These are phyloP conservation scores for Cucurbita argyrosperma DNA, from an alignment of 306 rosid species.

Conservation along the genomic window DNA sequence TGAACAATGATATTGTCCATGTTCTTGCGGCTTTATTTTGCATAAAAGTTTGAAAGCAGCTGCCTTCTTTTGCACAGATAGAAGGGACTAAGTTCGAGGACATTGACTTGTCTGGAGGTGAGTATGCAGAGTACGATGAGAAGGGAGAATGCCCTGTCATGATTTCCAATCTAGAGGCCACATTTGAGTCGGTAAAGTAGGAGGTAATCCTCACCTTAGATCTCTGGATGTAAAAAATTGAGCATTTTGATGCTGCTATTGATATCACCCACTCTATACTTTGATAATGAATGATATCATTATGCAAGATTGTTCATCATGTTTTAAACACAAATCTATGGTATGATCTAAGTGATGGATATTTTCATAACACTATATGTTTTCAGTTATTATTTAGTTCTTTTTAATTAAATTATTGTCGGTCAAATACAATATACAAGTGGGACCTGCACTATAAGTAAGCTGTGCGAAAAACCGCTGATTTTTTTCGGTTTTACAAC, in stretches of 20 bases:
- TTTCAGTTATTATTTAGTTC: too few relatives aligned
- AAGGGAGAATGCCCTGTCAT: slow-evolving; percentile 81
- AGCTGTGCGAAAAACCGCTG: too few relatives aligned
- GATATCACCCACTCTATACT: neutral
- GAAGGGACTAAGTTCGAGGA: slow-evolving; percentile 60
- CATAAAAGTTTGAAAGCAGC: neutral
- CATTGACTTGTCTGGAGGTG: slow-evolving; percentile 61
- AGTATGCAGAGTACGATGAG: slow-evolving; percentile 73
- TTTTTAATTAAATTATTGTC: too few relatives aligned
- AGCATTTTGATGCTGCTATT: neutral
- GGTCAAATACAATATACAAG: too few relatives aligned
- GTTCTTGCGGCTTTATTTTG: neutral
- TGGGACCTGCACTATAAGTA: too few relatives aligned
- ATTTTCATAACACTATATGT: too few relatives aligned
- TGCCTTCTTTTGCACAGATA: slow-evolving; percentile 25
- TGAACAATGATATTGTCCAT: neutral
- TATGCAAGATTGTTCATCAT: too few relatives aligned
- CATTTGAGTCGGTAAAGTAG: slow-evolving; percentile 54
- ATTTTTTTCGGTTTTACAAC: too few relatives aligned
- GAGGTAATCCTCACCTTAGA: neutral
- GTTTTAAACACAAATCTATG: too few relatives aligned
- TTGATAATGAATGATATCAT: neutral
- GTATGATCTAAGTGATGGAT: too few relatives aligned
- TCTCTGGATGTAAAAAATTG: slow-evolving; percentile 13
- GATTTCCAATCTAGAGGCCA: slow-evolving; percentile 52